These are phyloP conservation scores for Pterulicium gracile DNA, from an alignment of 1,284 basidiomycete species.

Conservation along the genomic window DNA sequence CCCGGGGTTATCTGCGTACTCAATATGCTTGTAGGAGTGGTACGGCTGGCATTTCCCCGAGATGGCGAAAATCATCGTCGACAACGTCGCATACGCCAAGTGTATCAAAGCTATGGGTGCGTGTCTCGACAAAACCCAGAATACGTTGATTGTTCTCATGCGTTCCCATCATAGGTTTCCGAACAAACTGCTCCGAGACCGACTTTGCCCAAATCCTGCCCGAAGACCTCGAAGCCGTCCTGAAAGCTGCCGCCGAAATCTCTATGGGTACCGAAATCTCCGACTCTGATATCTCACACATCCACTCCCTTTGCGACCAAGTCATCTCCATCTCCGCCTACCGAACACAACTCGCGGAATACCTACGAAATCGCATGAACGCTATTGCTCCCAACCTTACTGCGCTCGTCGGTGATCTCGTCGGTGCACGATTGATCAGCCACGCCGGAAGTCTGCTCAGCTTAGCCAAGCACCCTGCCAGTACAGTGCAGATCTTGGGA, in stretches of 20 bases:
- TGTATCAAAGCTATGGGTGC: conserved; percentile 79
- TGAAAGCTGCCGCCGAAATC: conserved; percentile 90
- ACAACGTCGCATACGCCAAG: conserved; percentile 96
- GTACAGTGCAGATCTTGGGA: conserved; percentile 96
- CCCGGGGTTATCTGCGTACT: conserved; percentile 5
- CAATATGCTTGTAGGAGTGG: conserved; percentile 68
- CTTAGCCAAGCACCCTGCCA: conserved; percentile 94
- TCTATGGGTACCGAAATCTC: conserved; percentile 99
- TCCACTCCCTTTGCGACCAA: conserved; percentile 92
- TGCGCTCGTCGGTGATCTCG: conserved; percentile 91
- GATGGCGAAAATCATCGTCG: conserved; percentile 96
- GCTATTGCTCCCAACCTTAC: conserved; percentile 97
- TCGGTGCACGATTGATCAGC: conserved; percentile 92
- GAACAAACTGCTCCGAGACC: conserved; percentile 83
- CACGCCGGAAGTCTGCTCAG: conserved; percentile 93
- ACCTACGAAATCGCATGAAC: conserved; percentile 94
- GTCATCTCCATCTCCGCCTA: conserved; percentile 94
- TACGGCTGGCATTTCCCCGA: conserved; percentile 99
- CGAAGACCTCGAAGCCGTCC: conserved; percentile 85
- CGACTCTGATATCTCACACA: conserved; percentile 90
- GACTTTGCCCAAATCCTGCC: conserved; percentile 87
- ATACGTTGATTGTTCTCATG: neutral
- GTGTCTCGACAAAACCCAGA: conserved; percentile 11
- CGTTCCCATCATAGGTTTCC: conserved; percentile 53
- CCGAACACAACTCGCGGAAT: conserved; percentile 88